A percentile compares a stretch with the other conserved stretches of the same genome.
Conservation (phyloP, 163 green algal species). For the Chlamydomonas reinhardtii region DNA sequence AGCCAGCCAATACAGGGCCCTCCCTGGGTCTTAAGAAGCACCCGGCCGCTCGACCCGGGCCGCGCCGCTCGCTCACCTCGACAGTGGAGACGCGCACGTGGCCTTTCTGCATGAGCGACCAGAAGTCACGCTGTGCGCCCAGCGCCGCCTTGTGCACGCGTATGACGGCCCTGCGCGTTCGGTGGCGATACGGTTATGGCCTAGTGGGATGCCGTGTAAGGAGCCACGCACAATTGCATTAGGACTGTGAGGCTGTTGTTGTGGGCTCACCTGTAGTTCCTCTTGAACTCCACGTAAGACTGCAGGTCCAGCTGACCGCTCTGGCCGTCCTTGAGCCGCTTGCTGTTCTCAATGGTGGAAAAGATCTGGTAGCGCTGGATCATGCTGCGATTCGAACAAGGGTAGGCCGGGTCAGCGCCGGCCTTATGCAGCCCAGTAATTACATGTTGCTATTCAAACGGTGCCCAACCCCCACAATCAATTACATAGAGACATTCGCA, state of each 20-base stretch:
- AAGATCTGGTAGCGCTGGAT: conserved; percentile 57
- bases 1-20: too few relatives aligned
- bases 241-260: too few relatives aligned
- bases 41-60: too few relatives aligned
- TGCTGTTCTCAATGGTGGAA: conserved; percentile 50
- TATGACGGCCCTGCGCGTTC: conserved; percentile 37
- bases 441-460: too few relatives aligned
- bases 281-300: conserved; percentile 50
- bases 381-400: conserved; percentile 30
- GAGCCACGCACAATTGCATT: too few relatives aligned
- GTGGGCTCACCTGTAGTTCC: conserved; percentile 43
- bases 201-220: too few relatives aligned
- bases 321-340: conserved; percentile 44
- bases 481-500: background rate
- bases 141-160: conserved; percentile 53
- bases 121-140: conserved; percentile 24
- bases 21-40: too few relatives aligned
- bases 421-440: too few relatives aligned
- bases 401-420: too few relatives aligned
- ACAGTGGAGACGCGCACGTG: background rate
- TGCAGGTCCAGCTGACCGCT: conserved; percentile 43
- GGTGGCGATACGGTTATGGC: too few relatives aligned
- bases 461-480: too few relatives aligned
- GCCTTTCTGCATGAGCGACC: conserved; percentile 39
- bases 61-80: too few relatives aligned